Conservation (phyloP, 257 asterid genomes). For the Gynochthodes officinalis region DNA sequence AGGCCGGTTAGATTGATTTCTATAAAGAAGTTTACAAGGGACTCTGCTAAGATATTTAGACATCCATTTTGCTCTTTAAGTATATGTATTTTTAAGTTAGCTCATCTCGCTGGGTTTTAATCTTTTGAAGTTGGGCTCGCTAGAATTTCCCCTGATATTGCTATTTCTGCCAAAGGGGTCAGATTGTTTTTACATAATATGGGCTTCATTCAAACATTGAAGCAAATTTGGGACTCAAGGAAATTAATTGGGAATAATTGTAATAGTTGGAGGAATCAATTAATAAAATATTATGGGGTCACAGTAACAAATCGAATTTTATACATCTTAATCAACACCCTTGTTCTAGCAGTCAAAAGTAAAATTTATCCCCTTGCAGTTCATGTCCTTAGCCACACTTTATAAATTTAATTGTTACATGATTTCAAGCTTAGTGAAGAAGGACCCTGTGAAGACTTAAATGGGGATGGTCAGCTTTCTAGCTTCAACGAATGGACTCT, state of each 20-base stretch:
- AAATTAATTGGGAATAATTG: not conserved
- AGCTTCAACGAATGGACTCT: conserved; percentile 97
- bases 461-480: conserved; percentile 76
- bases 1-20: not conserved
- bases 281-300: not conserved
- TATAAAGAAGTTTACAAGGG: not conserved
- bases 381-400: not conserved
- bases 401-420: not conserved
- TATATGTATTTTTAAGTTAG: not conserved
- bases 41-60: not conserved
- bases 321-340: not conserved
- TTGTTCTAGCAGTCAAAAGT: not conserved
- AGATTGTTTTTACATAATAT: not conserved
- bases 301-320: not conserved
- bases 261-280: not conserved
- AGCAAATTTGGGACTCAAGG: not conserved
- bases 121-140: too few species aligned
- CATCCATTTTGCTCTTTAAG: not conserved
- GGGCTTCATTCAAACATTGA: not conserved
- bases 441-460: conserved; percentile 95
- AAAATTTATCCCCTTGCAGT: not conserved
- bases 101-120: too few species aligned
- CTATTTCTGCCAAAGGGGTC: not conserved
- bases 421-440: conserved; percentile 84
- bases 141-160: not conserved